These are phyloP conservation scores for Podosphaera xanthii DNA, from an alignment of 2,329 filamentous ascomycete species.

Conservation along the genomic window DNA sequence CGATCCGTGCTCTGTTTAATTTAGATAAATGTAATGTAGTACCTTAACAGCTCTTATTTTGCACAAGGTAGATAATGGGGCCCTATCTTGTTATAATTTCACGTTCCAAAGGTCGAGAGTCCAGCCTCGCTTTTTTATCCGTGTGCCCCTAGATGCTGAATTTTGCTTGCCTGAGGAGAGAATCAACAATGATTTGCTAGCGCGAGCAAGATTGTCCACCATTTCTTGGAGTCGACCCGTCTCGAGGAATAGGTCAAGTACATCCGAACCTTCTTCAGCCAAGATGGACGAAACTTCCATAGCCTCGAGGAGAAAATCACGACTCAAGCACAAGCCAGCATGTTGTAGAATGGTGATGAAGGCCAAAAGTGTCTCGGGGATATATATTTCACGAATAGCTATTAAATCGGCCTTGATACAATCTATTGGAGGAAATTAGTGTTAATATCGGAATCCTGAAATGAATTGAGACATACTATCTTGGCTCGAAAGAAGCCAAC, in stretches of 20 bases:
- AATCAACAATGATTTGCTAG: constrained; percentile 18
- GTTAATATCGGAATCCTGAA: neutral
- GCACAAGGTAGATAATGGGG: too few species aligned
- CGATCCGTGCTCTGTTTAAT: too few species aligned
- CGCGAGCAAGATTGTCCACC: constrained; percentile 44
- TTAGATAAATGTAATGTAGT: too few species aligned
- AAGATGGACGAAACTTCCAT: constrained; percentile 68
- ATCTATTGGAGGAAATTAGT: constrained; percentile 8
- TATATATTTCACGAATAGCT: constrained; percentile 49
- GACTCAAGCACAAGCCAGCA: constrained; percentile 48
- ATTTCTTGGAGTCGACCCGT: constrained; percentile 52
- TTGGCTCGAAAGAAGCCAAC: constrained; percentile 29
- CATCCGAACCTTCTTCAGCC: constrained; percentile 44
- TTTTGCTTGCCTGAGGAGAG: constrained; percentile 29
- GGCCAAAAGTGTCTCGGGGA: constrained; percentile 67
- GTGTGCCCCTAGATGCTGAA: constrained; percentile 27
- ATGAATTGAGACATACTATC: constrained; percentile 5
- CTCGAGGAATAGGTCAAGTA: constrained; percentile 40
- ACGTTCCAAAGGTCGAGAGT: constrained; percentile 34
- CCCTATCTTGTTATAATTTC: constrained; percentile 1
- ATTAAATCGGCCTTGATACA: constrained; percentile 36
- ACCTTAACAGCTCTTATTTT: too few species aligned
- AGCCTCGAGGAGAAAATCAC: constrained; percentile 57
- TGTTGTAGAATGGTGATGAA: constrained; percentile 66
- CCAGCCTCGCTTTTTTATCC: constrained; percentile 38